A percentile compares a stretch with the other conserved stretches of the same genome.
Evolutionary conservation across 2,329 filamentous ascomycete species (phyloP).

Genomic region (Colletotrichum simmondsii): DNA sequence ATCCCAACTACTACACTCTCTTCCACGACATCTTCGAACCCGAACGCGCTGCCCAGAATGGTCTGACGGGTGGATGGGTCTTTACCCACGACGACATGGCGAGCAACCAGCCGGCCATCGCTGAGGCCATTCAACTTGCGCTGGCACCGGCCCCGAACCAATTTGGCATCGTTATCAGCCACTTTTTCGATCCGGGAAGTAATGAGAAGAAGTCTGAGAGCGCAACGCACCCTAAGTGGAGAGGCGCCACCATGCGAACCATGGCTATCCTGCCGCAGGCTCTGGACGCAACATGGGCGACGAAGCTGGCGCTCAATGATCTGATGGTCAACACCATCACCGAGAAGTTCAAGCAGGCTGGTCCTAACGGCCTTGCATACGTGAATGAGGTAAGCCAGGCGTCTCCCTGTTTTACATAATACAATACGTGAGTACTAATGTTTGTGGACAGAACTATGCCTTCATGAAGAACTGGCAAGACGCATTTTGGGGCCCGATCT

Average conservation of each 20-base stretch:
- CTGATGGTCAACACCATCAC: constrained; percentile 35
- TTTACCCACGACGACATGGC: constrained; percentile 33
- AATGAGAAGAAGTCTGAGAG: constrained; percentile 10
- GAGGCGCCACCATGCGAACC: constrained; percentile 25
- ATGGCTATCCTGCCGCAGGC: constrained; percentile 32
- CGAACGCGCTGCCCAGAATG: constrained; percentile 33
- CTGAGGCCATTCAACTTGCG: constrained; percentile 15
- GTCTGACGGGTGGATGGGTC: constrained; percentile 34
- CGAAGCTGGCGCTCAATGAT: constrained; percentile 28
- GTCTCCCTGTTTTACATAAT: not conserved
- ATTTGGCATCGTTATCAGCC: constrained; percentile 29
- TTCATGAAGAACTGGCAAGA: constrained; percentile 35
- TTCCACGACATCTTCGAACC: constrained; percentile 34
- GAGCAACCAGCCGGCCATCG: constrained; percentile 16
- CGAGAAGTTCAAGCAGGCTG: constrained; percentile 30
- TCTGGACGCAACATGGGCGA: constrained; percentile 28
- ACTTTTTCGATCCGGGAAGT: constrained; percentile 29
- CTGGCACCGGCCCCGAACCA: constrained; percentile 4
- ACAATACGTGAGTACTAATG: not conserved
- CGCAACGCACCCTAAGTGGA: constrained; percentile 33
- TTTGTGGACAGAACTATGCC: constrained; percentile 25
- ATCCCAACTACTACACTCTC: constrained; percentile 28
- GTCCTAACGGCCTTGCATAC: constrained; percentile 25
- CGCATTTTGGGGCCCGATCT: constrained; percentile 32
- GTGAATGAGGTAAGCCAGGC: constrained; percentile 25